Evolutionary conservation across 2,329 filamentous ascomycete species (phyloP).

Genomic region (Zasmidium cellare): DNA sequence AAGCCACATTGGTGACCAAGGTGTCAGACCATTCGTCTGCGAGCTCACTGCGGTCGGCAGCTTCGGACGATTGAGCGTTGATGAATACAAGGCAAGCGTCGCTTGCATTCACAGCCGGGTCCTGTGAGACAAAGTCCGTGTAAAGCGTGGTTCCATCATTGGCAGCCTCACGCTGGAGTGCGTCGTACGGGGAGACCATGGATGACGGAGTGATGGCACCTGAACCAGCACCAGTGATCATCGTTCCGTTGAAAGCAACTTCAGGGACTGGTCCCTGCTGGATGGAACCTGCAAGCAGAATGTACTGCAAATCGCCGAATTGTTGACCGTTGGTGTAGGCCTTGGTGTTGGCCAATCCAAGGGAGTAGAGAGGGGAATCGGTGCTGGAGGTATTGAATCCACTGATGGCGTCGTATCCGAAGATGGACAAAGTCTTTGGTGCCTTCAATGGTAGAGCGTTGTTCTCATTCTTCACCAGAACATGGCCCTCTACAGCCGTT

Average conservation of each 20-base stretch:
- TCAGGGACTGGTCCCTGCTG: constrained; percentile 13
- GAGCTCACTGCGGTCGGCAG: constrained; percentile 29
- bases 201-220: constrained; percentile 27
- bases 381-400: constrained; percentile 17
- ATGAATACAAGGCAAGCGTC: constrained; percentile 34
- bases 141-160: constrained; percentile 26
- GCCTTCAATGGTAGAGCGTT: constrained; percentile 54
- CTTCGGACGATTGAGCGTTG: constrained; percentile 31
- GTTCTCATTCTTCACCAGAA: constrained; percentile 62
- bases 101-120: constrained; percentile 24
- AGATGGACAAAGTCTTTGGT: constrained; percentile 53
- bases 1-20: constrained; percentile 31
- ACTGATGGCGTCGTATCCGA: constrained; percentile 31
- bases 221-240: constrained; percentile 32
- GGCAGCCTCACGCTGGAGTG: constrained; percentile 26
- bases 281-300: constrained; percentile 9
- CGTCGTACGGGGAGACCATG: constrained; percentile 30
- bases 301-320: constrained; percentile 14
- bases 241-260: constrained; percentile 30
- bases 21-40: constrained; percentile 29
- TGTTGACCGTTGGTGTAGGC: constrained; percentile 13
- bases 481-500: constrained; percentile 61
- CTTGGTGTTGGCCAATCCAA: constrained; percentile 16
- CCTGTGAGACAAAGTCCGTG: constrained; percentile 27
- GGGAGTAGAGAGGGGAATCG: constrained; percentile 10